A percentile compares a stretch with the other conserved stretches of the same genome.
Conservation (phyloP, 495 filamentous ascomycete genomes). For the Aspergillus funiculosus region DNA sequence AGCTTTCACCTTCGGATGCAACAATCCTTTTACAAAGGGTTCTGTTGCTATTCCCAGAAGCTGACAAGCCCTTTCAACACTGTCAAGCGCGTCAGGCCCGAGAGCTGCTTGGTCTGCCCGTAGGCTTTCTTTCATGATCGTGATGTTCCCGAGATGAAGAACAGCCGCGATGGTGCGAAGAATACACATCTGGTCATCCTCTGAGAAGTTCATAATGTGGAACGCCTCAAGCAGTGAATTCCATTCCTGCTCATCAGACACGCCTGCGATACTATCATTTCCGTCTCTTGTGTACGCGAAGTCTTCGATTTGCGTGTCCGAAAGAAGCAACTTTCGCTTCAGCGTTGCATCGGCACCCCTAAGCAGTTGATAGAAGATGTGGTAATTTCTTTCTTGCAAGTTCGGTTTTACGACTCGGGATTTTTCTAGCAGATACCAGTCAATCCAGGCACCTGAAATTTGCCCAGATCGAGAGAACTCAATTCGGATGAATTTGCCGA, state of each 20-base stretch:
- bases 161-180: conserved; percentile 85
- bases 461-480: conserved; percentile 87
- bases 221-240: conserved; percentile 86
- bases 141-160: conserved; percentile 88
- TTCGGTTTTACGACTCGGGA: conserved; percentile 89
- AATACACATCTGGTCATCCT: conserved; percentile 76
- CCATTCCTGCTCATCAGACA: conserved; percentile 92
- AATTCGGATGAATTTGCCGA: conserved; percentile 98
- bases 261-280: conserved; percentile 82
- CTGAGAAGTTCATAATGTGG: conserved; percentile 86
- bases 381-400: conserved; percentile 86
- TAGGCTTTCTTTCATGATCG: conserved; percentile 80
- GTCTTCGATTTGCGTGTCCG: conserved; percentile 67
- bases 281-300: conserved; percentile 89
- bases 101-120: conserved; percentile 87
- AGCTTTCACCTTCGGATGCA: conserved; percentile 91
- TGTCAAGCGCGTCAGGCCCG: conserved; percentile 59
- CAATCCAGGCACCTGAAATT: conserved; percentile 93
- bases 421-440: conserved; percentile 98
- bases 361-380: conserved; percentile 94
- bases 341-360: conserved; percentile 69
- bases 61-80: conserved; percentile 71
- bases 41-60: conserved; percentile 80
- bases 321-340: conserved; percentile 69
- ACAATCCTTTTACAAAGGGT: conserved; percentile 76